phyloP scores from a whole-genome alignment of 192 early-diverging fungal species.

The Cladochytrium replicatum region DNA sequence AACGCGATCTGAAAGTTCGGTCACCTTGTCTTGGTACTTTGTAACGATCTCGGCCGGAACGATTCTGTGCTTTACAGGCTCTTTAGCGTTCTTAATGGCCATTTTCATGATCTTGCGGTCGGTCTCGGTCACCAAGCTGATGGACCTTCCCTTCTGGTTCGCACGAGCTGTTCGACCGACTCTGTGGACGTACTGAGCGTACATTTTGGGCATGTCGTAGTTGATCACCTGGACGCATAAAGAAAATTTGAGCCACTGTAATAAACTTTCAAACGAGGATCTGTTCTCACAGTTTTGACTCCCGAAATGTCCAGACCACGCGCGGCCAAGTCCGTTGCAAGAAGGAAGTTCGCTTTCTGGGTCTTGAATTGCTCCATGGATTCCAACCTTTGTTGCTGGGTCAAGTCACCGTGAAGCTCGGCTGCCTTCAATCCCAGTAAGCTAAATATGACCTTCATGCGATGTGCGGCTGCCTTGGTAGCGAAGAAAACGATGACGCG shows the following conservation, averaged over 20 bases:
- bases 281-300: slow-evolving; percentile 87
- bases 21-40: slow-evolving; percentile 66
- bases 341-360: slow-evolving; percentile 71
- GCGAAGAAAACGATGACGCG: slow-evolving; percentile 89
- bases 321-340: slow-evolving; percentile 93
- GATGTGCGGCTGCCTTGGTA: slow-evolving; percentile 88
- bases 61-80: slow-evolving; percentile 80
- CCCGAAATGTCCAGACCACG: slow-evolving; percentile 96
- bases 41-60: slow-evolving; percentile 67
- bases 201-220: slow-evolving; percentile 92
- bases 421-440: slow-evolving; percentile 75
- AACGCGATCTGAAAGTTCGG: slow-evolving; percentile 40
- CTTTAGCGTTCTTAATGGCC: slow-evolving; percentile 72
- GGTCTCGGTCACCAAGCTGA: slow-evolving; percentile 84
- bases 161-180: slow-evolving; percentile 95
- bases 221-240: no score
- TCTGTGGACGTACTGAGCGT: slow-evolving; percentile 88
- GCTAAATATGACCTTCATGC: slow-evolving; percentile 97
- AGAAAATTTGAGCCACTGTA: no score
- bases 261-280: no score
- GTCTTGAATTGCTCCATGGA: slow-evolving; percentile 86
- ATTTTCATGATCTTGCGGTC: slow-evolving; percentile 89
- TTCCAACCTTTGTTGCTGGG: slow-evolving; percentile 73
- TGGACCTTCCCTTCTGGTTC: slow-evolving; percentile 71
- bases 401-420: slow-evolving; percentile 92